Percentiles rank a stretch among this genome's conserved stretches.
Evolutionary conservation across 2,329 filamentous ascomycete genomes (phyloP).

Genomic region (Stachybotrys echinatus): DNA sequence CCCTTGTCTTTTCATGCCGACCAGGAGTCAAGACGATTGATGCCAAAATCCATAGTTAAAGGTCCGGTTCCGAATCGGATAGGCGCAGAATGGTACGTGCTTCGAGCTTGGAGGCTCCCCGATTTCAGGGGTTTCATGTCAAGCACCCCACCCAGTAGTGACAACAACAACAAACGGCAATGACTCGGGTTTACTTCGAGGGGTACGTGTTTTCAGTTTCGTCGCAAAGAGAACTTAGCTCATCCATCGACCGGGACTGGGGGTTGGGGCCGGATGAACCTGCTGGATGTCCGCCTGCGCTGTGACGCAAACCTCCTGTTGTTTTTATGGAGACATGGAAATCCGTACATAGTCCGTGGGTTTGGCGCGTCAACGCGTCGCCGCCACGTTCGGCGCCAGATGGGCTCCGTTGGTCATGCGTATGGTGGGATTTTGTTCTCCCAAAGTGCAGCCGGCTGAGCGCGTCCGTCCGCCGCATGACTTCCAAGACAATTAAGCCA

Average conservation of each 20-base stretch:
- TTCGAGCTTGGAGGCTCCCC: neutral
- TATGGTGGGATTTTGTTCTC: no score
- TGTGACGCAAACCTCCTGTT: neutral
- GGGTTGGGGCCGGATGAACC: no score
- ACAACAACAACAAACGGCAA: neutral
- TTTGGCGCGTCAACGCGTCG: neutral
- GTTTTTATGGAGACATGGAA: neutral
- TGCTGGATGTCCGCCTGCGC: neutral
- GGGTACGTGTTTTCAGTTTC: no score
- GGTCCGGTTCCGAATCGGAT: neutral
- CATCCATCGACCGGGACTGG: no score
- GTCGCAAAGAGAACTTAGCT: no score
- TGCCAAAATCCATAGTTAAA: neutral
- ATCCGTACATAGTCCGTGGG: no score
- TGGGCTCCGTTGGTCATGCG: no score
- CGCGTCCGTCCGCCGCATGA: no score
- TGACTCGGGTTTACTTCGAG: neutral
- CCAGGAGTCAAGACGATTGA: neutral
- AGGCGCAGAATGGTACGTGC: neutral
- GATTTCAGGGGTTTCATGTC: neutral
- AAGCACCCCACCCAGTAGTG: neutral
- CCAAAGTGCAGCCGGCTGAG: no score
- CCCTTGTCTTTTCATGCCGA: neutral
- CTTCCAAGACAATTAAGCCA: no score
- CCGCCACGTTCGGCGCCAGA: no score